Percentiles rank a stretch among this genome's conserved stretches.
These are phyloP conservation scores for Selaginella tamariscina DNA, from an alignment of 75 land plant species.

Conservation along the genomic window DNA sequence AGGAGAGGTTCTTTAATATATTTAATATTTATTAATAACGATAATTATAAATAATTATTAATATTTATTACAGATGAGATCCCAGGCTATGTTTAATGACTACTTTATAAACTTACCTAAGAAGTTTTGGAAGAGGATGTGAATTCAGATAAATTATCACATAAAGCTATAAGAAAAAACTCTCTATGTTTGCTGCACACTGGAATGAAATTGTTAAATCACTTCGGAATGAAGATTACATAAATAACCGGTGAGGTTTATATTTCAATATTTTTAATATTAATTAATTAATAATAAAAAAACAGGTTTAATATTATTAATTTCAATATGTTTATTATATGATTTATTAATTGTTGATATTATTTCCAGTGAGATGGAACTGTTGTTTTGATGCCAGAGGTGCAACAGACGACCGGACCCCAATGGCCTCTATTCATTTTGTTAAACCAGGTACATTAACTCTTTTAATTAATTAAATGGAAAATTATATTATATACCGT, in stretches of 20 bases:
- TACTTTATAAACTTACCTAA: too few species aligned
- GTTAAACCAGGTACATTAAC: not conserved
- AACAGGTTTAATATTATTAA: too few species aligned
- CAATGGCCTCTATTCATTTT: not conserved
- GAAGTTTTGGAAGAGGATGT: not conserved
- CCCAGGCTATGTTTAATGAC: not conserved
- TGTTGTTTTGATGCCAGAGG: not conserved
- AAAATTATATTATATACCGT: too few species aligned
- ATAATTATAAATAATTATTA: too few species aligned
- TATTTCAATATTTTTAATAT: too few species aligned
- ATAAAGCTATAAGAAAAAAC: not conserved
- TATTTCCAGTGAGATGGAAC: not conserved
- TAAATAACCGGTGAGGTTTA: not conserved
- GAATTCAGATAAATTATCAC: not conserved
- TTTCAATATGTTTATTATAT: not conserved
- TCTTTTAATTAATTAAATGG: too few species aligned
- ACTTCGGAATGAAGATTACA: not conserved
- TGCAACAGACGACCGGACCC: not conserved
- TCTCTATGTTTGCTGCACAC: not conserved
- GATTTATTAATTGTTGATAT: not conserved
- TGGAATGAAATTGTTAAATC: not conserved
- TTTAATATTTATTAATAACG: not conserved
- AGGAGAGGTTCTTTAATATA: conserved; percentile 53
- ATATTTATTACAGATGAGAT: not conserved
- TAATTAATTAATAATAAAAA: too few species aligned